These are phyloP conservation scores for Coemansia brasiliensis DNA, from an alignment of 192 early-diverging fungal species.

Conservation along the genomic window DNA sequence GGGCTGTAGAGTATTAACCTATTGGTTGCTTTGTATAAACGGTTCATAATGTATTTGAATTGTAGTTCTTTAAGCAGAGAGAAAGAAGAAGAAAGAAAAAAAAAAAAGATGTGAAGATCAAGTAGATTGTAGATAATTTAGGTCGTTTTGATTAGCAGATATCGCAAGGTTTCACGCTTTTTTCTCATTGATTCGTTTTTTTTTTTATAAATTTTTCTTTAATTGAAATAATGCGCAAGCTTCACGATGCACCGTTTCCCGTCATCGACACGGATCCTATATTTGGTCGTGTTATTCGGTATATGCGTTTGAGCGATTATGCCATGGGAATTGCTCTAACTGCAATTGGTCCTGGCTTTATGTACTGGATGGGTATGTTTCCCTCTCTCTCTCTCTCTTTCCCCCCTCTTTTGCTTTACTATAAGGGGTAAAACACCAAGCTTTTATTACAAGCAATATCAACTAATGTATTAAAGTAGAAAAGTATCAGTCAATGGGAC, in stretches of 20 bases:
- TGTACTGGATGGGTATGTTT: slow-evolving; percentile 73
- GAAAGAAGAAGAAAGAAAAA: no score
- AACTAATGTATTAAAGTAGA: not conserved
- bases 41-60: no score
- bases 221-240: slow-evolving; percentile 12
- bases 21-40: no score
- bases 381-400: no score
- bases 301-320: slow-evolving; percentile 85
- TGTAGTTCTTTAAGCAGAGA: no score
- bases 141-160: slow-evolving; percentile 4
- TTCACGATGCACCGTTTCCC: slow-evolving; percentile 66
- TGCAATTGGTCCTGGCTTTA: slow-evolving; percentile 69
- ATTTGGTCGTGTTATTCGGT: slow-evolving; percentile 83
- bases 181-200: not conserved
- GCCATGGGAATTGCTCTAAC: slow-evolving; percentile 62
- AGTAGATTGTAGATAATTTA: no score
- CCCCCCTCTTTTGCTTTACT: no score
- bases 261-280: slow-evolving; percentile 92
- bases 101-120: no score
- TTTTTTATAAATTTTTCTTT: not conserved
- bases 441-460: no score
- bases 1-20: no score
- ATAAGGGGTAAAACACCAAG: no score
- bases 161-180: not conserved
- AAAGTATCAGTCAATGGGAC: slow-evolving; percentile 5